Percentiles rank a stretch among this genome's conserved stretches.
phyloP scores from a whole-genome alignment of 495 filamentous ascomycete genomes.

The Annulohypoxylon moriforme region DNA sequence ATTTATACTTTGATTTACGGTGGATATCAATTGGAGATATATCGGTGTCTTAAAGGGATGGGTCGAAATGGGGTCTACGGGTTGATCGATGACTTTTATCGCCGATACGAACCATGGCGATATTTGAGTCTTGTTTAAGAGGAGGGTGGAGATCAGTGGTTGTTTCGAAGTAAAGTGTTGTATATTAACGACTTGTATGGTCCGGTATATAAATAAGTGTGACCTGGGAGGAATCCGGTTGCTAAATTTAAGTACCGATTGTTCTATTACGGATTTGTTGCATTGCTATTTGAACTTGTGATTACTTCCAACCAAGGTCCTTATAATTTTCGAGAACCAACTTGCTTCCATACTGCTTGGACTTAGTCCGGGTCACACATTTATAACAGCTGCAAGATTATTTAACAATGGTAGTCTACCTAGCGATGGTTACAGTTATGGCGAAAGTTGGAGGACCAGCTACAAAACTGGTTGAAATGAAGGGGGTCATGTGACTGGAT shows the following conservation, averaged over 20 bases:
- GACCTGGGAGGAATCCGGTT: constrained; percentile 25
- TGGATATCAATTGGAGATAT: constrained; percentile 34
- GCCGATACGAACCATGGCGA: constrained; percentile 20
- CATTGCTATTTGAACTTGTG: background rate
- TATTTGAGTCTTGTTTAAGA: constrained; percentile 13
- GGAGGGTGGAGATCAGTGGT: constrained; percentile 14
- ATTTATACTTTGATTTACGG: constrained; percentile 27
- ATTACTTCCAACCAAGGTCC: background rate
- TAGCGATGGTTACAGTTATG: too few species aligned
- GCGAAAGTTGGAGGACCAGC: too few species aligned
- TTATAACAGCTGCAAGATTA: too few species aligned
- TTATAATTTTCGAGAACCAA: background rate
- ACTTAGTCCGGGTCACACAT: too few species aligned
- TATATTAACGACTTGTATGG: constrained; percentile 42
- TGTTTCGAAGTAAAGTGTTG: constrained; percentile 28
- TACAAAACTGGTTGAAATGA: background rate
- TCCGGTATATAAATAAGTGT: constrained; percentile 26
- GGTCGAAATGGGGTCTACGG: constrained; percentile 5
- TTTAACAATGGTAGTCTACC: too few species aligned
- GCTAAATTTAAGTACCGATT: constrained; percentile 20
- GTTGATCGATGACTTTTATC: constrained; percentile 16
- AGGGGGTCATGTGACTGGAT: background rate
- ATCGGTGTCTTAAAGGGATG: constrained; percentile 31
- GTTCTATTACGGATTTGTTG: constrained; percentile 12
- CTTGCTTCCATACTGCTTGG: too few species aligned